Conservation (phyloP, 495 filamentous ascomycete species). For the Hamigera avellanea region DNA sequence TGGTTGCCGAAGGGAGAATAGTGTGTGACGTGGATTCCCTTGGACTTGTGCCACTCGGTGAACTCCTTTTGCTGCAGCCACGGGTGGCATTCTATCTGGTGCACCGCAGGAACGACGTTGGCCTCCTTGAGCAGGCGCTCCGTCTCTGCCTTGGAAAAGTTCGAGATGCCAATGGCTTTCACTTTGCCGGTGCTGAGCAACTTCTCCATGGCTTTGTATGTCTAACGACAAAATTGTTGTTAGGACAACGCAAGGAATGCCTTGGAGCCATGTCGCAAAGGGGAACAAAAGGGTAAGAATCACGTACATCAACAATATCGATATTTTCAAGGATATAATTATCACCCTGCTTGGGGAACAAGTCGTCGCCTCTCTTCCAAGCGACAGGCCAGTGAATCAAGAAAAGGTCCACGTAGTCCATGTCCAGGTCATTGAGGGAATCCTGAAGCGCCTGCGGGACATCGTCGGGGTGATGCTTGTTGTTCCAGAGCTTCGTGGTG, state of each 20-base stretch:
- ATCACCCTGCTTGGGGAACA: conserved; percentile 35
- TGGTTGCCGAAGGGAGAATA: conserved; percentile 66
- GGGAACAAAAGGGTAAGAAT: not conserved
- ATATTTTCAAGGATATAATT: conserved; percentile 29
- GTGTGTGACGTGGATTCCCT: conserved; percentile 50
- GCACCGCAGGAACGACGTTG: conserved; percentile 48
- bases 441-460: conserved; percentile 46
- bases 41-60: conserved; percentile 38
- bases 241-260: too few species aligned
- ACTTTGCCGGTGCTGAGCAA: conserved; percentile 42
- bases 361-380: conserved; percentile 27
- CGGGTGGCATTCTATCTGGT: conserved; percentile 55
- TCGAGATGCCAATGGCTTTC: conserved; percentile 64
- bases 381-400: conserved; percentile 60
- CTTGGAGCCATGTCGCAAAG: too few species aligned
- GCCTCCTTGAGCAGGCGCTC: conserved; percentile 53
- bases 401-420: conserved; percentile 60
- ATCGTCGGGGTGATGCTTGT: conserved; percentile 51
- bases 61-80: conserved; percentile 51
- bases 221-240: conserved; percentile 30
- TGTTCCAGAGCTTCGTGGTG: conserved; percentile 63
- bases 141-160: conserved; percentile 59
- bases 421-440: conserved; percentile 46
- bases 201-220: conserved; percentile 55
- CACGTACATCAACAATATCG: conserved; percentile 39